Evolutionary conservation across 768 basidiomycete species (phyloP), one percentile per base, ranked within the genome.

Genomic region (Lyophyllum shimeji): DNA sequence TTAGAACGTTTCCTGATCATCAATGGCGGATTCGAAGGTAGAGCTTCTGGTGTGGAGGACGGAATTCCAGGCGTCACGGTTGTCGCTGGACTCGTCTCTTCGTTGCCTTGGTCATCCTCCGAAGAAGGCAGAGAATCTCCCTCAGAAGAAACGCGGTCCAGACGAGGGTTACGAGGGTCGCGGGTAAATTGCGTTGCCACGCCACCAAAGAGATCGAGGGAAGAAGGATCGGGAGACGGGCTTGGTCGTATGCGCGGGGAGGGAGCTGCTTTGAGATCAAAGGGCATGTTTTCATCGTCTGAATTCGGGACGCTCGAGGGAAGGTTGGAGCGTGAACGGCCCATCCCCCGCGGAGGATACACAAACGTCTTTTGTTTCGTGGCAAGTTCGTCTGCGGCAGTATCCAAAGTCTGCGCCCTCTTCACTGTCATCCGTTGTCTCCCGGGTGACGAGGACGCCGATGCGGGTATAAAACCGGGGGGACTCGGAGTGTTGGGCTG

Each of bases 311-410:
- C 55, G 37, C 57, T 63, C 6, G 64, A 56, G 7, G 70, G 63
- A 23, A 71, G 58, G 33, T 75, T 73, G 6, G 65, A 69, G 55
- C 71, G 71, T 1, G 68, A 66, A 15, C 72, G 71, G 21, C 68
- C 64, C 23, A 71, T 52, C 17, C 66, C 59, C 31, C 75, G 69
- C 1, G 84, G 84, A 47, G 84, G 84, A 53, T 86, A 84, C 0
- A 77, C 79, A 50, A 86, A 85, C 42, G 76, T 73, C 18, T 74
- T 71, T 46, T 78, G 80, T 59, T 76, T 81, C 6, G 79, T 72
- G 25, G 77, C 73, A 9, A 27, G 33, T 29, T 66, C 55, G 50
- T 60, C 59, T 12, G 37, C 44, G 46, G 60, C 62, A 27, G 65
- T 67, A 29, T 77, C 77, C 1, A 62, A 50, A 2, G 61, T 57